These are phyloP conservation scores for Blepharisma undulans DNA, from an alignment of 169 alveolate species.

Conservation along the genomic window DNA sequence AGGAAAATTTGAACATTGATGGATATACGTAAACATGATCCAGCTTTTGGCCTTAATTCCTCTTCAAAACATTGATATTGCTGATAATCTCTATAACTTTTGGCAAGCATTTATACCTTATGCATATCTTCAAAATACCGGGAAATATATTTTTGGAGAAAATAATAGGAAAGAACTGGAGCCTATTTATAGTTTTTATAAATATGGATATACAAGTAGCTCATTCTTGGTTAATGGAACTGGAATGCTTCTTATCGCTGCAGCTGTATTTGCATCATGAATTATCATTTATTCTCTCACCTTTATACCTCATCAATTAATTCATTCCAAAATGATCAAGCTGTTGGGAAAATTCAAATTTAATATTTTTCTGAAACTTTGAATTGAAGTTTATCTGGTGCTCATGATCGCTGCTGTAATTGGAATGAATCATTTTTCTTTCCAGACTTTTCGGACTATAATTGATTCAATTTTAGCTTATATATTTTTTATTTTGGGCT, in stretches of 20 bases:
- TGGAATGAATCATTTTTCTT: neutral
- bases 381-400: neutral
- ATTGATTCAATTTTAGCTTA: neutral
- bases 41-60: neutral
- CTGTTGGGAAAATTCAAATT: neutral
- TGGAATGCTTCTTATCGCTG: neutral
- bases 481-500: neutral
- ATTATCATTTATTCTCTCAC: neutral
- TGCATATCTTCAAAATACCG: neutral
- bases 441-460: neutral
- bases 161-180: neutral
- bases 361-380: neutral
- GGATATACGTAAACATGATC: neutral
- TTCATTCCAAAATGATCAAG: neutral
- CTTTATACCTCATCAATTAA: neutral
- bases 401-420: neutral
- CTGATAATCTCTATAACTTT: neutral
- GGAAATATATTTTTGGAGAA: neutral
- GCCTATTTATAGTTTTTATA: neutral
- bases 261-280: neutral
- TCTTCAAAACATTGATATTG: neutral
- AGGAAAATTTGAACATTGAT: neutral
- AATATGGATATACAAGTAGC: neutral
- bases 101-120: neutral
- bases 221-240: neutral